These are phyloP conservation scores for Asclepias syriaca DNA, from an alignment of 257 asterid genomes.

Conservation along the genomic window DNA sequence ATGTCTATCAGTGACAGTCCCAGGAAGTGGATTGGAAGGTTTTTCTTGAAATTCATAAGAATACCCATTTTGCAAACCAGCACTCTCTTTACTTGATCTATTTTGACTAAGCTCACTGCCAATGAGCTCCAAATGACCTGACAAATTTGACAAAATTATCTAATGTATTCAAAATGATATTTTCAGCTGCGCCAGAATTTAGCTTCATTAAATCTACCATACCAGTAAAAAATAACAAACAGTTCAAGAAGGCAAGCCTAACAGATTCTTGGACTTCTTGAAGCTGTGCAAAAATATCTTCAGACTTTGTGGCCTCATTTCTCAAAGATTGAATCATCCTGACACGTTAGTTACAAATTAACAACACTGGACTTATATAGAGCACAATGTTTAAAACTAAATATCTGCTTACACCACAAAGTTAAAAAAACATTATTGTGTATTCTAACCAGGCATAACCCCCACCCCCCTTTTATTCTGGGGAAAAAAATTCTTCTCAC, in stretches of 20 bases:
- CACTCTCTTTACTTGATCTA: slow-evolving; percentile 44
- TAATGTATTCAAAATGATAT: slow-evolving; percentile 10
- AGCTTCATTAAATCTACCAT: slow-evolving; percentile 21
- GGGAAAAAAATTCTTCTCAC: no score
- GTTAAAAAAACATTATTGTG: background rate
- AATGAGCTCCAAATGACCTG: slow-evolving; percentile 76
- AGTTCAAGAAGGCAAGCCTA: slow-evolving; percentile 81
- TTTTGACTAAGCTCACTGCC: slow-evolving; percentile 58
- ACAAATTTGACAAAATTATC: slow-evolving; percentile 20
- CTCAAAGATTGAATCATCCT: slow-evolving; percentile 81
- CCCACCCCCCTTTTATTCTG: no score
- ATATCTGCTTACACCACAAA: background rate
- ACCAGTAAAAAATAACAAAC: slow-evolving; percentile 90
- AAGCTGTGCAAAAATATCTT: slow-evolving; percentile 66
- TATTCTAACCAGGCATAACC: no score
- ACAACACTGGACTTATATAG: background rate
- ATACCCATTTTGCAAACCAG: slow-evolving; percentile 59
- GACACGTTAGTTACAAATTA: slow-evolving; percentile 22
- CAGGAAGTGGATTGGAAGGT: slow-evolving; percentile 67
- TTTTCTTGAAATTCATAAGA: slow-evolving; percentile 45
- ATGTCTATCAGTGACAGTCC: slow-evolving; percentile 73
- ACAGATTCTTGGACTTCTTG: slow-evolving; percentile 90
- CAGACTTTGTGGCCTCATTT: slow-evolving; percentile 71
- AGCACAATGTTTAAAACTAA: background rate
- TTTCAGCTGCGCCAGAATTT: slow-evolving; percentile 14